Evolutionary conservation across 1,139 yeast species (phyloP), one percentile per base, ranked within the genome.

Genomic region (Hemisphaericaspora lyxosophila): DNA sequence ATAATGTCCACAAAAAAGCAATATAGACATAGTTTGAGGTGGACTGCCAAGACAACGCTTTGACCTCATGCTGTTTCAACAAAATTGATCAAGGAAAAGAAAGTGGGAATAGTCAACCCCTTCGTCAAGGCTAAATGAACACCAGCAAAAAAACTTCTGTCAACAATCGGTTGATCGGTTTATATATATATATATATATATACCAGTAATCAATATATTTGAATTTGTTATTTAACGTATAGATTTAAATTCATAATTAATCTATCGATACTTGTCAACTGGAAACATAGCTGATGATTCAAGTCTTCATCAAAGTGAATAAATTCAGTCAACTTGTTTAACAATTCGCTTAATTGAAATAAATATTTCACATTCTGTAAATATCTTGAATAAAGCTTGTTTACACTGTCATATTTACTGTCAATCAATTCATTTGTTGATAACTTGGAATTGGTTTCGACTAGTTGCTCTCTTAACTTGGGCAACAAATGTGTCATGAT

Each of bases 401-500:
- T 26, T 16, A 41, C 33, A 11, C 23, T 22, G 3, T 26, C 18
- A 34, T 33, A 41, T 23, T 39, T 42, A 16, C 19, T n/a, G 14
- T 39, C 34, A 7, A 44, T 30, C 31, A 35, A 18, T 7, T 25
- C 26, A 13, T 39, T 18, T 11, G 36, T 24, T 3, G 15, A 24
- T 12, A 16, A 41, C 13, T 40, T 36, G 20, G 30, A 26, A 18
- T 34, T 33, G 9, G 30, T 35, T 32, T 20, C 47, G 40, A 7
- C 23, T 36, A 13, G 38, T 43, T 38, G 58, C 43, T 60, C 64
- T 12, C 70, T 42, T 18, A 70, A 48, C 9, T 46, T 42, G 0
- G 74, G 75, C 6, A 67, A 35, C n/a, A 68, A 45, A 9, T 50
- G 50, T 18, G 43, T 49, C 6, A 54, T 38, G 1, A 67, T 52